Evolutionary conservation across 2,329 filamentous ascomycete genomes (phyloP), one percentile per base, ranked within the genome.

Genomic region (Albophoma yamanashiensis): DNA sequence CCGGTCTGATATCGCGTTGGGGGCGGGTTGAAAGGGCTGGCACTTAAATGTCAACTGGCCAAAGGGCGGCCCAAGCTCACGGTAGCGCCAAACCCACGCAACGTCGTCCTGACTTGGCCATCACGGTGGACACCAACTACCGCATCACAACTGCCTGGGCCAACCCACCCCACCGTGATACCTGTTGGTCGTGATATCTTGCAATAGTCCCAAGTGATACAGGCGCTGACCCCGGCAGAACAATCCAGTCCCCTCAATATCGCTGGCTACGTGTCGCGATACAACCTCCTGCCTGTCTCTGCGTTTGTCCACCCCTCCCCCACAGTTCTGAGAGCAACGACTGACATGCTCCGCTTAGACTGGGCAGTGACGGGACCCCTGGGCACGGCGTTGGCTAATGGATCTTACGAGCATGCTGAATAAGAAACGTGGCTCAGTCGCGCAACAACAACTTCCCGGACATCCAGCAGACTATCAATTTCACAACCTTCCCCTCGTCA

Each of bases 401-500:
- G 79, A 79, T 67, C 78, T 82, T 67, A 79, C 75, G 67, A 79
- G 75, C 69, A 78, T 82, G 73, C 70, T 81, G 67, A 81, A 82
- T 70, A 78, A 77, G 63, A 79, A 79, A 72, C 75, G 69, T 62
- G 70, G 70, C 67, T 66, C 70, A 58, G 63, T 74, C 57, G 42
- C 60, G 45, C 62, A 63, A 64, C 73, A 74, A 62, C 72, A 72
- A 59, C 67, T 74, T 56, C 63, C 68, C 50, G 70, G 67, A 60
- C 65, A 64, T 63, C 67, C 71, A 55, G 62, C 69, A 61, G 70
- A 74, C 60, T 71, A 71, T 45, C 64, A 67, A 57, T 67, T 63
- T 39, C 67, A 68, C 60, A 71, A 70, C 59, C 67, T 69, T 57
- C 64, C 68, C 59, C 67, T 73, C 62, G 66, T 74, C 61, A 75